These are phyloP conservation scores for Cladosporium sp. DNA, from an alignment of 2,329 filamentous ascomycete species.

Conservation along the genomic window DNA sequence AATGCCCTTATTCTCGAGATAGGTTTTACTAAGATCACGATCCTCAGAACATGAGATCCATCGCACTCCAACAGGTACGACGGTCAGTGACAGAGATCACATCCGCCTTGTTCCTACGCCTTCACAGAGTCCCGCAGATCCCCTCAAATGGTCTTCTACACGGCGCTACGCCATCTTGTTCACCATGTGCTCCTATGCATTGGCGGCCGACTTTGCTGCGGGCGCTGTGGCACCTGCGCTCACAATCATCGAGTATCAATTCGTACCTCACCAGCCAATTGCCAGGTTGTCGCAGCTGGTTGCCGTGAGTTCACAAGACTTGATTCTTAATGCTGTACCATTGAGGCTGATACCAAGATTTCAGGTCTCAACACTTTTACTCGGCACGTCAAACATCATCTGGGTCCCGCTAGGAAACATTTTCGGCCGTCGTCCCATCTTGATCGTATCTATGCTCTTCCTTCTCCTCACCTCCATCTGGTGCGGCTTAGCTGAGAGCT, in stretches of 20 bases:
- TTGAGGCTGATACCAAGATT: no score
- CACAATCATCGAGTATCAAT: constrained; percentile 28
- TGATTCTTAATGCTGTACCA: background rate
- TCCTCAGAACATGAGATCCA: constrained; percentile 28
- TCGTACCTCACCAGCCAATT: constrained; percentile 29
- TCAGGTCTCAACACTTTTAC: constrained; percentile 26
- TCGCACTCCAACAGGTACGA: constrained; percentile 19
- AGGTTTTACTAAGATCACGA: no score
- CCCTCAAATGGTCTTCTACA: constrained; percentile 37
- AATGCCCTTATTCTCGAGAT: no score
- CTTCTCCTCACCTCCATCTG: constrained; percentile 35
- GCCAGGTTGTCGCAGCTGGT: constrained; percentile 33
- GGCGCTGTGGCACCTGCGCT: constrained; percentile 35
- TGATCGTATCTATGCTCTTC: constrained; percentile 34
- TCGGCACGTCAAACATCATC: constrained; percentile 37
- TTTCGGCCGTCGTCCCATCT: constrained; percentile 37
- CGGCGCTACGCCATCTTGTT: constrained; percentile 34
- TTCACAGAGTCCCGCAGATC: constrained; percentile 37
- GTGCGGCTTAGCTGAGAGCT: constrained; percentile 36
- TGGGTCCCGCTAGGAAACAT: constrained; percentile 41
- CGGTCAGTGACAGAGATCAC: constrained; percentile 30
- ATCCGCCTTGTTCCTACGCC: constrained; percentile 36
- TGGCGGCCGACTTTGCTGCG: constrained; percentile 35
- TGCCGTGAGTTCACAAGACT: constrained; percentile 30
- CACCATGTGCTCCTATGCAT: constrained; percentile 36